Base-by-base conservation (phyloP, 768 basidiomycete species). In the Psilocybe subaeruginosa region DNA sequence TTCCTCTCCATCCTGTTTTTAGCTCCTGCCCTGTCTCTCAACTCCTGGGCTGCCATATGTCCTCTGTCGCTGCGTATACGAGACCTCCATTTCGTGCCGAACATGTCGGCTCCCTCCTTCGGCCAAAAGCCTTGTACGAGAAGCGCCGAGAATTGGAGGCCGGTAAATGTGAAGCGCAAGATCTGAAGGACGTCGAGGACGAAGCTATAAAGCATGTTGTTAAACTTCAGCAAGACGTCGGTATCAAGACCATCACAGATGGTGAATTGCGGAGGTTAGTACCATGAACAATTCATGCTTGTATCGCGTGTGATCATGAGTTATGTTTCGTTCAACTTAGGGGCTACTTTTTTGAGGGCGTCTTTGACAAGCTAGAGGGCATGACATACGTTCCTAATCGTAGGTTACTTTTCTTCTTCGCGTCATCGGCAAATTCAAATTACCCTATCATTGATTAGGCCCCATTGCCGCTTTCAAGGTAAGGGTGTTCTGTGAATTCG, bases 331-430 rank as follows among this genome's bases (percentile, higher is more conserved):
- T 35, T 37, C 23, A 23, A 51, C 11, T 60, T 52, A 87, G 87
- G 65, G 76, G 77, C 48, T 75, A 80, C 72, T 89, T 86, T 70
- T 88, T 78, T 58, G 85, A 89, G 49, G 88, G 88, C 17, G 85
- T 89, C 31, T 88, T 88, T 69, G 82, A 89, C 66, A 85, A 82
- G 56, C 71, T 91, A 43, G 83, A 86, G 53, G 88, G 88, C 51
- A 88, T 89, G 84, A 77, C 76, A 53, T 75, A 72, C 61, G 74
- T 85, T 55, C 80, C 82, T 5, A 78, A 81, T 43, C 77, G 85
- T 86, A 57, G 35, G 74, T 68, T 27, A 51, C 23, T 35, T 52
- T 47, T 58, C 55, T 9, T 47, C 35, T 60, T 58, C 60, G 56
- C 35, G 35, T 66, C 51, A 45, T 58, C 53, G 53, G 35, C 35